These are phyloP conservation scores for Ophiostoma perfectum DNA, from an alignment of 2,329 filamentous ascomycete genomes.

Conservation along the genomic window DNA sequence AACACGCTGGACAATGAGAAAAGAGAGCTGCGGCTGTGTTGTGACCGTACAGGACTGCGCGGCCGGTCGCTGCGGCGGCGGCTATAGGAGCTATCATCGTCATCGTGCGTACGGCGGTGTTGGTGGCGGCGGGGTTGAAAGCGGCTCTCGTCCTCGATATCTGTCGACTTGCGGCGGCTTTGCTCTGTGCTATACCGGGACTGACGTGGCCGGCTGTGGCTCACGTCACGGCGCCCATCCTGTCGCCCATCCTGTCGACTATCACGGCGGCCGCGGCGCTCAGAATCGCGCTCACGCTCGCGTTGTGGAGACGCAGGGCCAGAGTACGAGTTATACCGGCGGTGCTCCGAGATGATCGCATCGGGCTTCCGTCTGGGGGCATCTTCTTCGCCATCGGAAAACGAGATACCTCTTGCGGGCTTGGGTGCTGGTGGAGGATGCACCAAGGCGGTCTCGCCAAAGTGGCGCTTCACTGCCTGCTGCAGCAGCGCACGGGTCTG, in stretches of 20 bases:
- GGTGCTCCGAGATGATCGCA: not conserved
- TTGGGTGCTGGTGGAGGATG: not conserved
- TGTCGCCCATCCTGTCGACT: not conserved
- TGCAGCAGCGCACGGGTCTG: slow-evolving; percentile 56
- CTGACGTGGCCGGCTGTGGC: not conserved
- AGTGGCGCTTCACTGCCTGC: slow-evolving; percentile 49
- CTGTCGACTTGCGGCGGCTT: not conserved
- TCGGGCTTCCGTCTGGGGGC: not conserved
- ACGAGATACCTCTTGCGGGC: not conserved
- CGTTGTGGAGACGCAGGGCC: not conserved
- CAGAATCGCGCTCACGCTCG: not conserved
- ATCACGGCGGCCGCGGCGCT: not conserved
- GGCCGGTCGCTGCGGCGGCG: not conserved
- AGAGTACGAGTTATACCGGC: slow-evolving; percentile 13
- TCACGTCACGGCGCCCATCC: slow-evolving; percentile 9
- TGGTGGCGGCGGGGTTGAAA: not conserved
- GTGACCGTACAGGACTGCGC: not conserved
- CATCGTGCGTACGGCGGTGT: not conserved
- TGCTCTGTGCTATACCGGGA: slow-evolving; percentile 3
- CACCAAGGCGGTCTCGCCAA: slow-evolving; percentile 25
- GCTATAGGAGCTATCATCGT: not conserved
- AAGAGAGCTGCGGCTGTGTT: not conserved
- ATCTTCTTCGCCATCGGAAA: slow-evolving; percentile 4
- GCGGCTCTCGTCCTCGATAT: not conserved
- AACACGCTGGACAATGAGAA: not conserved